phyloP scores from a whole-genome alignment of 257 asterid species.

The Jasminum sambac region DNA sequence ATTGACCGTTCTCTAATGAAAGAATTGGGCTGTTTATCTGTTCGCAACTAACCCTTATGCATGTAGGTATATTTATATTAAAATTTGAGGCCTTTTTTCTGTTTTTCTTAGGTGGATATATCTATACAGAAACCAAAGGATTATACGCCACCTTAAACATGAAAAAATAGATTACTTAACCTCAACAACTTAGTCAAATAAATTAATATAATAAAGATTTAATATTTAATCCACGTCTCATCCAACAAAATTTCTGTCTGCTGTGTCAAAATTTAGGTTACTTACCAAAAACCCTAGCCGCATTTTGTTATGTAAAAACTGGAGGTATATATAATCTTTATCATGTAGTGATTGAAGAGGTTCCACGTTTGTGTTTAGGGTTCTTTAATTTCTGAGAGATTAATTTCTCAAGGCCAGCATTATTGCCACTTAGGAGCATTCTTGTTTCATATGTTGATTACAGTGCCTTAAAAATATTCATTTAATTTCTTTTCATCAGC shows the following conservation, averaged over 20 bases:
- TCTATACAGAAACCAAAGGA: constrained; percentile 29
- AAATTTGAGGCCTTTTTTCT: not conserved
- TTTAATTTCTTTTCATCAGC: not conserved
- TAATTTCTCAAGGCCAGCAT: not conserved
- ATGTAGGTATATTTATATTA: constrained; percentile 33
- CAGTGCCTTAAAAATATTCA: not conserved
- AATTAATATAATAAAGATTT: not conserved
- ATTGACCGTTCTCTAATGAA: constrained; percentile 47
- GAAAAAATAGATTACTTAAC: constrained; percentile 56
- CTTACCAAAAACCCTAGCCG: constrained; percentile 32
- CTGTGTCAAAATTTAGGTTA: constrained; percentile 34
- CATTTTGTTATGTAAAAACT: not conserved
- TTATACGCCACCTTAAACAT: constrained; percentile 47
- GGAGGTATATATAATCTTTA: not conserved
- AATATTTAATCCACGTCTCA: constrained; percentile 28
- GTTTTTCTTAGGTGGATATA: constrained; percentile 41
- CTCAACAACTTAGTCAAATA: constrained; percentile 38
- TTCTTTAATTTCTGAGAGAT: not conserved
- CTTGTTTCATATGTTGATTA: not conserved
- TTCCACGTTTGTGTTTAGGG: not conserved
- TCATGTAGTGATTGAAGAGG: not conserved
- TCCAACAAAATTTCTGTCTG: constrained; percentile 30
- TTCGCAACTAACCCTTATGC: constrained; percentile 43
- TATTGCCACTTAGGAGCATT: not conserved
- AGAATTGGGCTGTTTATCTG: constrained; percentile 45